phyloP scores from a whole-genome alignment of 345 rosid species.

The Eucalyptus shirleyi region DNA sequence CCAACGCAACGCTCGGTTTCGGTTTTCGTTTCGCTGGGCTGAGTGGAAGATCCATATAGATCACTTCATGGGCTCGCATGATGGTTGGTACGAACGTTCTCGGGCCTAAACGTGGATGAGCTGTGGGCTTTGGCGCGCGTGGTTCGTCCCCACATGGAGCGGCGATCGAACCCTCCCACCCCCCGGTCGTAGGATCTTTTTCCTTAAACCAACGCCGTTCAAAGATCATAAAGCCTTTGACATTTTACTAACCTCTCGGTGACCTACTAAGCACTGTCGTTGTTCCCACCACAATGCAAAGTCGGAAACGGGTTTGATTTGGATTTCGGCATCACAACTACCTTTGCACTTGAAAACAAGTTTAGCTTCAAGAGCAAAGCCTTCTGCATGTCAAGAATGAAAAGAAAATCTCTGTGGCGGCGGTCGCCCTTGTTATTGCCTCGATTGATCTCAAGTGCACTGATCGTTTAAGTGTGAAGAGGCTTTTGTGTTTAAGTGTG shows the following conservation, averaged over 20 bases:
- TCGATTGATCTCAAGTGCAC: not conserved
- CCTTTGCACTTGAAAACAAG: not conserved
- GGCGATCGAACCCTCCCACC: no score
- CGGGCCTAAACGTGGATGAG: not conserved
- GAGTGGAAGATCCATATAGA: not conserved
- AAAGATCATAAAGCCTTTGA: not conserved
- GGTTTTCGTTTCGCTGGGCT: not conserved
- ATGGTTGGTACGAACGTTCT: not conserved
- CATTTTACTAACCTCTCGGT: not conserved
- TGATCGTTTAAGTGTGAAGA: not conserved
- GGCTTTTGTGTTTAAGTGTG: not conserved
- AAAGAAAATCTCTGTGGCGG: not conserved
- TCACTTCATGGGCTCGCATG: not conserved
- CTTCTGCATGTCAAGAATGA: not conserved
- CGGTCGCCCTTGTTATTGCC: not conserved
- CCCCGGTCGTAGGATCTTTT: not conserved
- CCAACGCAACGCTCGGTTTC: not conserved
- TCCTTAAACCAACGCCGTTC: not conserved
- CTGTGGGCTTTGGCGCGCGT: not conserved
- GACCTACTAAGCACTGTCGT: not conserved
- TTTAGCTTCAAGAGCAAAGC: not conserved
- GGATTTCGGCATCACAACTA: not conserved
- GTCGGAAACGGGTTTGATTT: not conserved
- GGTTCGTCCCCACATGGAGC: not conserved
- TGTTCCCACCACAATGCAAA: not conserved